phyloP scores from a whole-genome alignment of 768 basidiomycete genomes.

The Lactifluus volemus region DNA sequence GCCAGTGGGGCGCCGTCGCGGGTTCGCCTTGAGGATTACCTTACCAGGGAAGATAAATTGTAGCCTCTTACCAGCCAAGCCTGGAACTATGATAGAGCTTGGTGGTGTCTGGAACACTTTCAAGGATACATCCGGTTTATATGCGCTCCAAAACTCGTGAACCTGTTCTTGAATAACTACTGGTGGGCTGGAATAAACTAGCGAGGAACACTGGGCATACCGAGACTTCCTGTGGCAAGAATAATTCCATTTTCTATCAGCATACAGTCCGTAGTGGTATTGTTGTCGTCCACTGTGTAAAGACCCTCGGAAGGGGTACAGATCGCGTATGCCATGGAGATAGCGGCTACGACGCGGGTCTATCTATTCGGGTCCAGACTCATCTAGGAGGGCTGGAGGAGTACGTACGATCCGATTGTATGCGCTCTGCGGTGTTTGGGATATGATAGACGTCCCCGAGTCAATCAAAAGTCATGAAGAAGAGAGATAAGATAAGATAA shows the following conservation, averaged over 20 bases:
- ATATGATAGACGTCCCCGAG: neutral
- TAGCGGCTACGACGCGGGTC: neutral
- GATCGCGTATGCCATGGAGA: slow-evolving; percentile 40
- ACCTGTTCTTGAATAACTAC: slow-evolving; percentile 18
- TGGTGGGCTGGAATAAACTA: no score
- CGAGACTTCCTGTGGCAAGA: neutral
- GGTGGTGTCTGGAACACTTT: slow-evolving; percentile 20
- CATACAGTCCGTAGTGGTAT: slow-evolving; percentile 8
- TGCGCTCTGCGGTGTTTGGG: neutral
- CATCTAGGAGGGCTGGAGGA: neutral
- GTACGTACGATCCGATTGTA: neutral
- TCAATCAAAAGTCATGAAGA: no score
- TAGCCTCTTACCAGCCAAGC: slow-evolving; percentile 48
- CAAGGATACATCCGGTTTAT: slow-evolving; percentile 25
- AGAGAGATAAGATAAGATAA: slow-evolving; percentile 9
- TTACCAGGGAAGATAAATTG: neutral
- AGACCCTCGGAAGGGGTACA: slow-evolving; percentile 46
- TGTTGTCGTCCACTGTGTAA: slow-evolving; percentile 56
- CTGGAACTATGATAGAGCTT: slow-evolving; percentile 54
- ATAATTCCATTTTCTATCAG: slow-evolving; percentile 8
- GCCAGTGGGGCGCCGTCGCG: no score
- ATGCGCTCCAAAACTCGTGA: slow-evolving; percentile 22
- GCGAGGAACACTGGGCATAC: slow-evolving; percentile 17
- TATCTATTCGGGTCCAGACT: neutral
- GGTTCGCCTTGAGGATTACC: neutral